Base-by-base conservation (phyloP, 1,284 basidiomycete species). In the Mycena citricolor region DNA sequence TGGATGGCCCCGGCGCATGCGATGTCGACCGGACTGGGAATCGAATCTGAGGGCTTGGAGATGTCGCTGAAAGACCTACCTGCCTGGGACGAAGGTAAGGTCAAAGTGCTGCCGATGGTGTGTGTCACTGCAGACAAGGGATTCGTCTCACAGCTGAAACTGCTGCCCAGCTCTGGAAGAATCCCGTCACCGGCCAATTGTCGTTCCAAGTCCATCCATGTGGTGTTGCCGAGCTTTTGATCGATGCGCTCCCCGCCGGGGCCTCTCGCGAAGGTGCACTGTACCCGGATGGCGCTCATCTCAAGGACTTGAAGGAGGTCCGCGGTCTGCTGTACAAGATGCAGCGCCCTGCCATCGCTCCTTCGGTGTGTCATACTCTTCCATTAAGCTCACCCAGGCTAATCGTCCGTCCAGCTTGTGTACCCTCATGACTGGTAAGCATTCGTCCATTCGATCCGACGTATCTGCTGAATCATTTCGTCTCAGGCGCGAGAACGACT, bases 1-100 rank as follows among this genome's bases (percentile, higher is more conserved):
- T 91, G 86, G 87, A 94, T 93, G 88, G 77, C 84, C 1, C 74
- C 81, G 28, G 83, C 88, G 2, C 74, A 74, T 43, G 82, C 86
- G 1, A 68, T 80, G 57, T 68, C 86, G 0, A 90, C 85, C 5
- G 90, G 87, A 0, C 71, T 94, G 2, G 89, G 88, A 0, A 82
- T 93, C 54, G 86, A 88, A 64, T 72, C 71, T 5, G 88, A 92
- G 47, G 84, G 82, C 0, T 64, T 81, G 16, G 90, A 93, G 65
- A 60, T 88, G 39, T 58, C 76, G 1, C 59, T 78, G 19, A 68
- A 78, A 17, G 76, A 89, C 52, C 73, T 93, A 5, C 88, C 90
- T 0, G 61, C 71, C 21, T 91, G 86, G 84, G 77, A 83, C 40
- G 84, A 90, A 60, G 66, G 66, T 14, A 84, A 81, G 62, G 55